Evolutionary conservation across 2,329 filamentous ascomycete species (phyloP), one percentile per base, ranked within the genome.

Genomic region (Ascochyta lentis): DNA sequence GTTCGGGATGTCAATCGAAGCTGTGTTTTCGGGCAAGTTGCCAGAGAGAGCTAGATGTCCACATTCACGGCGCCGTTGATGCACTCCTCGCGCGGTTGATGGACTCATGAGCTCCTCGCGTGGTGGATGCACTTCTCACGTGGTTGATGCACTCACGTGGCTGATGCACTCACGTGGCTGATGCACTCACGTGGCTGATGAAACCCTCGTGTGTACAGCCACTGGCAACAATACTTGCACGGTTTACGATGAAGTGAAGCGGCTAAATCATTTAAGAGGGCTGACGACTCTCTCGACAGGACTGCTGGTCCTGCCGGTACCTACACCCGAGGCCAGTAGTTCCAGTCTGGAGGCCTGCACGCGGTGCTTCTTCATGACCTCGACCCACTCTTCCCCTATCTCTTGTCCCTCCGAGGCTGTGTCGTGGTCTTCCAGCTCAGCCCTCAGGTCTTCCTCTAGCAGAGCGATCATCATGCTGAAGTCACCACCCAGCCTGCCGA

Each of bases 401-500:
- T 79, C 75, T 16, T 76, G 69, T 7, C 71, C 71, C 29, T 42
- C 69, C 1, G 81, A 70, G n/a, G 70, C 71, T 68, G 80, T 65
- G 64, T 74, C 73, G 0, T 67, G 68, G 2, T 59, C 55, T 1
- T 55, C 58, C 72, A 81, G 60, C 39, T 85, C 79, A 1, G 56
- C 63, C 2, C 63, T 46, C 24, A 74, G 42, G 27, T 75, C 72
- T 49, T 83, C 84, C 31, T 80, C 80, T 9, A 88, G 67, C 34
- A 86, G 69, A 0, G 92, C 91, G 54, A 98, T 82, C 62, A 97
- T 85, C 79, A 96, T 85, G 52, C 93, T 89, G 76, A 99, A 99
- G 74, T 99, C 95, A 1, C 91, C 93, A 2, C 95, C 95, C 0
- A 98, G 79, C 42, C 95, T 84, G 0, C 94, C 94, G 44, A 99